Conservation (phyloP, 73 alveolate genomes). For the Loxodes magnus region DNA sequence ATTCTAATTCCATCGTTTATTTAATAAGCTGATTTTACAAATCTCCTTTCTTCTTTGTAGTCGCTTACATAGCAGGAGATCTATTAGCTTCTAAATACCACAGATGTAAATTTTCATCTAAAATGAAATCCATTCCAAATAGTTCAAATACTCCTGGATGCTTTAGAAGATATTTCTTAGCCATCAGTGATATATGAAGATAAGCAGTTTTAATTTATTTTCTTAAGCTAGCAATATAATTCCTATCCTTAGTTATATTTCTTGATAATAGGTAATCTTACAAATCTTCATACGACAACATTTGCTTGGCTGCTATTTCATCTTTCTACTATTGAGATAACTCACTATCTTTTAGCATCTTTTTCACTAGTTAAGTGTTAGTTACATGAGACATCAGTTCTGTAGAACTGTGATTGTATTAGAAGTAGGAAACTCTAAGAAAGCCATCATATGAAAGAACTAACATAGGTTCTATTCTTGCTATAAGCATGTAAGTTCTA, state of each 20-base stretch:
- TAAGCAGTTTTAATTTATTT: background rate
- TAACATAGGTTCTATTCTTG: conserved; percentile 16
- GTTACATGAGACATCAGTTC: conserved; percentile 9
- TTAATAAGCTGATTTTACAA: background rate
- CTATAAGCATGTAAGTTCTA: conserved; percentile 18
- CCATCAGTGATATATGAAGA: background rate
- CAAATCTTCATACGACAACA: conserved; percentile 10
- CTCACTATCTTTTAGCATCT: conserved; percentile 1
- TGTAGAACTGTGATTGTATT: conserved; percentile 11
- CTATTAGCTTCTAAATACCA: conserved; percentile 15
- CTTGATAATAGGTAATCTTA: background rate
- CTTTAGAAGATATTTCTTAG: background rate
- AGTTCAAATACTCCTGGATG: conserved; percentile 19
- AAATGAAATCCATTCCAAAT: conserved; percentile 13
- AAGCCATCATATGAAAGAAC: conserved; percentile 18
- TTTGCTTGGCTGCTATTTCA: conserved; percentile 6
- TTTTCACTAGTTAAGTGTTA: conserved; percentile 14
- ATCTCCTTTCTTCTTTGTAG: conserved; percentile 2
- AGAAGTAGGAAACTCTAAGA: conserved; percentile 9
- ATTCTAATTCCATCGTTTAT: background rate
- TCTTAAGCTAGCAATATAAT: background rate
- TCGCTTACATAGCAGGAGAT: conserved; percentile 16
- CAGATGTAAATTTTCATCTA: conserved; percentile 15
- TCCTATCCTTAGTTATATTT: conserved; percentile 1
- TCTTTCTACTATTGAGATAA: background rate